Evolutionary conservation across 768 basidiomycete genomes (phyloP).

Genomic region (Mrakia gelida): DNA sequence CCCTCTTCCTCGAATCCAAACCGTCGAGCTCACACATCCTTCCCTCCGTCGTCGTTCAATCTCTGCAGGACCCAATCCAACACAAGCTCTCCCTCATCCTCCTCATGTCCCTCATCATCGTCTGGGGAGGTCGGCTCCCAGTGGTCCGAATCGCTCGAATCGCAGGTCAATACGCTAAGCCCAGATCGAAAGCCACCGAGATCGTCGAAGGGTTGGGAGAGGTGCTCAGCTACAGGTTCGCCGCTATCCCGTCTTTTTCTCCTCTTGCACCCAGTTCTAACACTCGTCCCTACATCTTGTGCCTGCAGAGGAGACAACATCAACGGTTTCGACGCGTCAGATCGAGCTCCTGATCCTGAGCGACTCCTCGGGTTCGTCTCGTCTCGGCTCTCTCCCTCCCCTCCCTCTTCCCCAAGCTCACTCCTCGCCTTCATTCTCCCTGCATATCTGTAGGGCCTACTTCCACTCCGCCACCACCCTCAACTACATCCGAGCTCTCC

Average conservation of each 20-base stretch:
- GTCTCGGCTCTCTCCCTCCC: neutral
- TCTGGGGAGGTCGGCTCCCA: conserved; percentile 90
- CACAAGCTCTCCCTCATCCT: conserved; percentile 62
- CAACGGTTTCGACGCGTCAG: conserved; percentile 68
- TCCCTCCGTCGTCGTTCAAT: neutral
- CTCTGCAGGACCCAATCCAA: conserved; percentile 42
- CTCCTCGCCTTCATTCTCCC: neutral
- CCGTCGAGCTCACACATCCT: neutral
- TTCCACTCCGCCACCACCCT: conserved; percentile 92
- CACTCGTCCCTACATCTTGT: no score
- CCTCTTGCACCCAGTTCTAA: no score
- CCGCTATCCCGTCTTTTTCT: neutral
- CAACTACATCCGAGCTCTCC: conserved; percentile 82
- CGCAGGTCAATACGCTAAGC: conserved; percentile 45
- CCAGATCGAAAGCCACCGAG: conserved; percentile 78
- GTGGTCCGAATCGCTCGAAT: conserved; percentile 72
- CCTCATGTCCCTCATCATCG: conserved; percentile 88
- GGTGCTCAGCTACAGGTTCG: conserved; percentile 80
- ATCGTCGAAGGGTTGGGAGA: conserved; percentile 63
- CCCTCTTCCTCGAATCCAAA: neutral
- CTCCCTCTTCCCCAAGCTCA: neutral
- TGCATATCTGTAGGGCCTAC: conserved; percentile 62
- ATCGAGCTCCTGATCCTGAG: conserved; percentile 85
- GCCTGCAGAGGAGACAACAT: conserved; percentile 82
- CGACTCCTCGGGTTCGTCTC: conserved; percentile 68